Evolutionary conservation across 1,139 yeast species (phyloP).

Genomic region (Diutina mesorugosa): DNA sequence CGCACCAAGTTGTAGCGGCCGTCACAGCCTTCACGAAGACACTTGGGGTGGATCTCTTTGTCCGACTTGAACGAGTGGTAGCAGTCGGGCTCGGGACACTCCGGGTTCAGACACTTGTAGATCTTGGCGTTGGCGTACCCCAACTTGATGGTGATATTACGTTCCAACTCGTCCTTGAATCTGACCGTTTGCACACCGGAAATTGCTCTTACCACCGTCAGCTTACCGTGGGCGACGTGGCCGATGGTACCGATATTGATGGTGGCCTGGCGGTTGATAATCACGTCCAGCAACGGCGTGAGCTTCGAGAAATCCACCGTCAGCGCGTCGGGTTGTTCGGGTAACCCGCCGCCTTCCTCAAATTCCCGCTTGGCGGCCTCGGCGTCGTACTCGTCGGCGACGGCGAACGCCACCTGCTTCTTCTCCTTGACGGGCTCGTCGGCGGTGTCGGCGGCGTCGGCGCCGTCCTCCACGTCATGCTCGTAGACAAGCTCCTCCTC

Average conservation of each 20-base stretch:
- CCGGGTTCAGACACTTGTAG: conserved; percentile 79
- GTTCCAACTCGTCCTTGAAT: conserved; percentile 95
- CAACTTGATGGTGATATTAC: conserved; percentile 95
- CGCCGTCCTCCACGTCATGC: conserved; percentile 34
- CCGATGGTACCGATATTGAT: conserved; percentile 92
- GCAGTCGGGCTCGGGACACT: conserved; percentile 90
- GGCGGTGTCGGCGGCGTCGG: conserved; percentile 24
- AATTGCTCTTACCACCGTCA: conserved; percentile 96
- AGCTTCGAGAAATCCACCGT: conserved; percentile 51
- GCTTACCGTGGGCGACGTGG: conserved; percentile 98
- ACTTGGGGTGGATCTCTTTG: conserved; percentile 87
- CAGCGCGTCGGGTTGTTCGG: conserved; percentile 88
- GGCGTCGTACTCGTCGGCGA: conserved; percentile 56
- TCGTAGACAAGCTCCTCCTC: conserved; percentile 27
- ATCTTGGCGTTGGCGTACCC: conserved; percentile 99
- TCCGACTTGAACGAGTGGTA: conserved; percentile 90
- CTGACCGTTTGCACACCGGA: conserved; percentile 98
- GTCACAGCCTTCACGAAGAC: conserved; percentile 69
- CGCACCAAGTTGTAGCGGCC: conserved; percentile 86
- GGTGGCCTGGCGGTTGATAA: conserved; percentile 97
- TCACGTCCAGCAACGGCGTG: conserved; percentile 87
- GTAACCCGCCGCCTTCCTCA: conserved; percentile 97
- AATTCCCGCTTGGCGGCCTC: conserved; percentile 66
- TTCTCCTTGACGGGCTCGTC: conserved; percentile 31
- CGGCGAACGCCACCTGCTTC: conserved; percentile 80